Percentiles rank a stretch among this genome's conserved stretches.
Conservation (phyloP, 2,329 filamentous ascomycete genomes). For the Xylariales sp. region DNA sequence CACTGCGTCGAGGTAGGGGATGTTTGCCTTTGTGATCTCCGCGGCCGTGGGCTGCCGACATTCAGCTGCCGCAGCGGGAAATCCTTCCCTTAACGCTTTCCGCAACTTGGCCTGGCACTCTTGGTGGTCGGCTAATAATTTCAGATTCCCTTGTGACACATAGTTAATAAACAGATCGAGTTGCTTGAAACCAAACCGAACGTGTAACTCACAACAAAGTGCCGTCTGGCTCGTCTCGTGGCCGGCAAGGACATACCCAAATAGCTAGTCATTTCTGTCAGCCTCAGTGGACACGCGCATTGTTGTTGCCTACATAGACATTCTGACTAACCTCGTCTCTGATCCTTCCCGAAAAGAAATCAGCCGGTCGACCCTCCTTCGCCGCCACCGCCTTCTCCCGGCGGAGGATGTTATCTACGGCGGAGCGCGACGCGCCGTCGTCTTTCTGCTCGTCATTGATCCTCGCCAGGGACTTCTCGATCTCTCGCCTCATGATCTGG, state of each 20-base stretch:
- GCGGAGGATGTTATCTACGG: slow-evolving; percentile 27
- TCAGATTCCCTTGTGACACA: slow-evolving; percentile 16
- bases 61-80: slow-evolving; percentile 7
- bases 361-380: slow-evolving; percentile 22
- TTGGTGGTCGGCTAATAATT: slow-evolving; percentile 11
- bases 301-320: background rate
- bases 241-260: slow-evolving; percentile 21
- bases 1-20: slow-evolving; percentile 78
- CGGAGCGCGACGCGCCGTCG: slow-evolving; percentile 12
- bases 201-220: slow-evolving; percentile 11
- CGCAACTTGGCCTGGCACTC: slow-evolving; percentile 11
- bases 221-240: slow-evolving; percentile 20
- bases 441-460: slow-evolving; percentile 14
- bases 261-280: too few relatives aligned
- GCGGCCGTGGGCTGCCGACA: slow-evolving; percentile 9
- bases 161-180: too few relatives aligned
- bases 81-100: slow-evolving; percentile 9
- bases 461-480: slow-evolving; percentile 14
- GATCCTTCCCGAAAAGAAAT: slow-evolving; percentile 24
- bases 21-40: slow-evolving; percentile 10
- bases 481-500: slow-evolving; percentile 14
- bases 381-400: slow-evolving; percentile 24
- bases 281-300: background rate
- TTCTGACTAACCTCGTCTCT: slow-evolving; percentile 28
- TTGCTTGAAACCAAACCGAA: background rate